A percentile compares a stretch with the other conserved stretches of the same genome.
These are phyloP conservation scores for Deuterostichococcus epilithicus DNA, from an alignment of 139 green algal genomes.

Conservation along the genomic window DNA sequence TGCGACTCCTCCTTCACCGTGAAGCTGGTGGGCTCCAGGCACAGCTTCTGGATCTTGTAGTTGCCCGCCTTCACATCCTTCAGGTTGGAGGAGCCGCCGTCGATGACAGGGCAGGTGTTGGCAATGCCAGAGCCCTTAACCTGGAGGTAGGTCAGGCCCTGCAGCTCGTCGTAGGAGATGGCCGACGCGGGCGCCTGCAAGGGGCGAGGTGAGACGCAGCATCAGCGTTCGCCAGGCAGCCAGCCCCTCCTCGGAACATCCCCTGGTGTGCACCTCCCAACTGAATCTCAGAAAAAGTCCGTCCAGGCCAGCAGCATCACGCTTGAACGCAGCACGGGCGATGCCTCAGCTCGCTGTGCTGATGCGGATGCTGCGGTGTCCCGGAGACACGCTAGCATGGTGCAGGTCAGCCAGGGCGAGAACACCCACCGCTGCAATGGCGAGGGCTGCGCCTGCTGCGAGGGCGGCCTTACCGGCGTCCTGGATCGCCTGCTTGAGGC, in stretches of 20 bases:
- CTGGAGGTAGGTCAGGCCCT: conserved; percentile 96
- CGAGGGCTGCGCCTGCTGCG: neutral
- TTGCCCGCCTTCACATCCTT: conserved; percentile 83
- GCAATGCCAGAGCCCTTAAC: conserved; percentile 97
- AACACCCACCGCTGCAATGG: neutral
- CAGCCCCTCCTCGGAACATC: too few relatives aligned
- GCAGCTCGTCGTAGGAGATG: conserved; percentile 20
- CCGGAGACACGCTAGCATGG: too few relatives aligned
- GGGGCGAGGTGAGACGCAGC: neutral
- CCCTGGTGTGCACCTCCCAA: too few relatives aligned
- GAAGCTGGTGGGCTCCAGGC: conserved; percentile 97
- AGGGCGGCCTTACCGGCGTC: neutral
- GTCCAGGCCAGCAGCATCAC: too few relatives aligned
- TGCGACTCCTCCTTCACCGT: conserved; percentile 87
- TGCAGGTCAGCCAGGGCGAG: too few relatives aligned
- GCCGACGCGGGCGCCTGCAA: neutral
- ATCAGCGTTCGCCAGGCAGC: too few relatives aligned
- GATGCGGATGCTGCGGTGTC: too few relatives aligned
- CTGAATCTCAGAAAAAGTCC: too few relatives aligned
- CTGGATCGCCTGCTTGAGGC: neutral
- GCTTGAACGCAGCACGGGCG: too few relatives aligned
- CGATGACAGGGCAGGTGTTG: conserved; percentile 97
- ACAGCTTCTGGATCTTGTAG: conserved; percentile 96
- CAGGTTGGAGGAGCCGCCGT: conserved; percentile 64
- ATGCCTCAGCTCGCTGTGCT: too few relatives aligned